Percentiles rank a stretch among this genome's conserved stretches.
phyloP scores from a whole-genome alignment of 495 filamentous ascomycete genomes.

The Aspergillus saccharolyticus region DNA sequence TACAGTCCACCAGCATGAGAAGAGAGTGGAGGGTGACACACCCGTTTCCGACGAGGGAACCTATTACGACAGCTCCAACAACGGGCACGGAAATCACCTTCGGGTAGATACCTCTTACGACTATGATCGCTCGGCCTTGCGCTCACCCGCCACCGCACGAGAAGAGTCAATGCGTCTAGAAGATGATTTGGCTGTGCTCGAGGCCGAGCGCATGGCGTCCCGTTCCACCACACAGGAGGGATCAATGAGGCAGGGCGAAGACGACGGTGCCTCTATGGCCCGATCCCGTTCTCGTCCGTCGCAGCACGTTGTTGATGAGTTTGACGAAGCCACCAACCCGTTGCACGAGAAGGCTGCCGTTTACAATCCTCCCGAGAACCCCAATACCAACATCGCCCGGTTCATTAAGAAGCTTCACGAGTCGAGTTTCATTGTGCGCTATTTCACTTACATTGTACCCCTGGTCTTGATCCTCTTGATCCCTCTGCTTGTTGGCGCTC shows the following conservation, averaged over 20 bases:
- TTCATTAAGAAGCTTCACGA: constrained; percentile 64
- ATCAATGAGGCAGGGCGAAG: constrained; percentile 28
- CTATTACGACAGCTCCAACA: constrained; percentile 26
- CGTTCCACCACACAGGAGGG: constrained; percentile 43
- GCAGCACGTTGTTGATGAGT: constrained; percentile 67
- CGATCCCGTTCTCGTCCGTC: constrained; percentile 47
- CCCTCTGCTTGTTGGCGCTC: constrained; percentile 71
- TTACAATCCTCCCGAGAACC: constrained; percentile 65
- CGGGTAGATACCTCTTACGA: constrained; percentile 34
- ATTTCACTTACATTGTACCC: constrained; percentile 81
- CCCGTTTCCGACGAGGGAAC: constrained; percentile 37
- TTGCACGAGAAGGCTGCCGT: constrained; percentile 64
- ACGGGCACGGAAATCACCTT: constrained; percentile 23
- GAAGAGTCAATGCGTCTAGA: constrained; percentile 70
- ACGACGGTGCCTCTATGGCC: constrained; percentile 39
- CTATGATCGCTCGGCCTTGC: constrained; percentile 22
- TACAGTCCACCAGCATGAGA: constrained; percentile 20
- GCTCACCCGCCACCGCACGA: constrained; percentile 49
- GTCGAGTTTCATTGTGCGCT: constrained; percentile 75
- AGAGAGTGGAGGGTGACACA: constrained; percentile 26
- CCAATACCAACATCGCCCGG: constrained; percentile 54
- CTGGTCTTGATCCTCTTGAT: constrained; percentile 68
- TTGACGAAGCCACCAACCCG: constrained; percentile 71
- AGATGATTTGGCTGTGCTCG: constrained; percentile 79
- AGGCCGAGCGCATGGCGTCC: constrained; percentile 72